Conservation (phyloP, 2,329 filamentous ascomycete species). For the Phoma sp. region DNA sequence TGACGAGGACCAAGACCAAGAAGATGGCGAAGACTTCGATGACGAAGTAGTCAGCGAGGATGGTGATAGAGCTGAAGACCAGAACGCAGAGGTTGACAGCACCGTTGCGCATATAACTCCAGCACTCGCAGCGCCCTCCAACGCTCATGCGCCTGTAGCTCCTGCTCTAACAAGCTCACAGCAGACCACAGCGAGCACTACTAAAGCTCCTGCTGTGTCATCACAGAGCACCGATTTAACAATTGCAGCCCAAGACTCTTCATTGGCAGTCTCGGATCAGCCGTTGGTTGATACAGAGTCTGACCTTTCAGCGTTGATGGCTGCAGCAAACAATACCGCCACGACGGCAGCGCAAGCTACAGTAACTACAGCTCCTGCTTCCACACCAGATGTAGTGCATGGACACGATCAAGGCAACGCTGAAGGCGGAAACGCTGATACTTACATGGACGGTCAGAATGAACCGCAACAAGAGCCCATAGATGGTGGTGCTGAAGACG, state of each 20-base stretch:
- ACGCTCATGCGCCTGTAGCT: not conserved
- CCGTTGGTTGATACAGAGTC: not conserved
- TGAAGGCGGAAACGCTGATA: no score
- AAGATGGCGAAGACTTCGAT: slow-evolving; percentile 9
- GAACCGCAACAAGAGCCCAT: no score
- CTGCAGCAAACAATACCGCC: not conserved
- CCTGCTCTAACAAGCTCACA: not conserved
- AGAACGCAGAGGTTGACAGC: not conserved
- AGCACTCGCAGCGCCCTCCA: not conserved
- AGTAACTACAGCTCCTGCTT: not conserved
- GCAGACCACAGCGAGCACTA: not conserved
- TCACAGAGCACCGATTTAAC: not conserved
- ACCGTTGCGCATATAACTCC: not conserved
- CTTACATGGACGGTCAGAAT: no score
- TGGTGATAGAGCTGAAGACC: not conserved
- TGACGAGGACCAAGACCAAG: not conserved
- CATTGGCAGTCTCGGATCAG: not conserved
- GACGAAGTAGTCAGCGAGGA: slow-evolving; percentile 11
- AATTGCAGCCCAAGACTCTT: not conserved
- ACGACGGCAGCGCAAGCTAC: not conserved
- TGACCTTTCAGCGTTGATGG: no score
- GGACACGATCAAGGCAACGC: slow-evolving; percentile 9
- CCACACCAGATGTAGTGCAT: slow-evolving; percentile 1
- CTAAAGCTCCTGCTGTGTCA: not conserved
- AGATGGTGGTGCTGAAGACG: slow-evolving; percentile 17